Evolutionary conservation across 441 rosid species (phyloP).

Genomic region (Melastoma candidum): DNA sequence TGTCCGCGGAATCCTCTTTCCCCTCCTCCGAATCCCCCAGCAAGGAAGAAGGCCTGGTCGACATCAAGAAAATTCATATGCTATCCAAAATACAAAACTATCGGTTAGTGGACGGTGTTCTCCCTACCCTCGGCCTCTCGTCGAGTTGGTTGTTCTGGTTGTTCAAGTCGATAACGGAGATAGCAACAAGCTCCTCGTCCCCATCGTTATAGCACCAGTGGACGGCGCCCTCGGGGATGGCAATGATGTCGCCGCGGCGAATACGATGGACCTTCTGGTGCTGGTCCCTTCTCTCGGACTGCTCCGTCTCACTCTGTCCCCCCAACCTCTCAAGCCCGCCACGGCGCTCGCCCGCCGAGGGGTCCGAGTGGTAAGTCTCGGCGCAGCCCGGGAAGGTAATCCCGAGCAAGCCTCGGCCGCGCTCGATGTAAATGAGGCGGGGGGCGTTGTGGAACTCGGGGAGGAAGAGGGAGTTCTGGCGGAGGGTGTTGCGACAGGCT

Average conservation of each 20-base stretch:
- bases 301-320: constrained; percentile 1
- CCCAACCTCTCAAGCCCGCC: not conserved
- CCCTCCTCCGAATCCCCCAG: constrained; percentile 11
- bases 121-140: not conserved
- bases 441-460: constrained; percentile 22
- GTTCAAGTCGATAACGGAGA: constrained; percentile 23
- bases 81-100: no score
- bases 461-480: constrained; percentile 2
- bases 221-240: constrained; percentile 26
- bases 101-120: not conserved
- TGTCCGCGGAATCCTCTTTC: not conserved
- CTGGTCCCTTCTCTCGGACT: constrained; percentile 12
- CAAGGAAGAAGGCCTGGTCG: constrained; percentile 17
- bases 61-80: no score
- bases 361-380: constrained; percentile 25
- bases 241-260: constrained; percentile 32
- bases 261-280: constrained; percentile 30
- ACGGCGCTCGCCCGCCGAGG: constrained; percentile 5
- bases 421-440: constrained; percentile 18
- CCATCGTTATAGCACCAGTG: constrained; percentile 37
- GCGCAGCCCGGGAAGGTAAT: constrained; percentile 26
- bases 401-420: constrained; percentile 25
- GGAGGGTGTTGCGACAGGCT: no score
- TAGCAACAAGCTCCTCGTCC: constrained; percentile 18
- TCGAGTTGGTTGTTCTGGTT: constrained; percentile 5